Conservation (phyloP, 257 asterid species). For the Solanum medicagineum region DNA sequence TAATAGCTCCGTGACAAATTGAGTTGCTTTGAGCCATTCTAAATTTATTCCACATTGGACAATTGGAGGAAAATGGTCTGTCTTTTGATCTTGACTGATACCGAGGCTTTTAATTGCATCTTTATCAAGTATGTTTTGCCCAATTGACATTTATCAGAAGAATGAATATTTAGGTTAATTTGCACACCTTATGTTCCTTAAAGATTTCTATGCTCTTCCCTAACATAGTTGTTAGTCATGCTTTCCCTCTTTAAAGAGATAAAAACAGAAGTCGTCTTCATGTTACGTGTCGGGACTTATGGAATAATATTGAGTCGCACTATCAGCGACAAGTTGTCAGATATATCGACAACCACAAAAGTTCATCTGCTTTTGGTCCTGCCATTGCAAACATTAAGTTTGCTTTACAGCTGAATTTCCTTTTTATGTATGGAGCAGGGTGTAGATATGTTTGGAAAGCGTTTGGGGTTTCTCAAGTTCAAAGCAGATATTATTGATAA, state of each 20-base stretch:
- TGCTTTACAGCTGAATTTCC: not conserved
- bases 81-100: not conserved
- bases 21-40: not conserved
- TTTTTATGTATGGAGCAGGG: constrained; percentile 34
- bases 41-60: not conserved
- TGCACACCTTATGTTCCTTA: not conserved
- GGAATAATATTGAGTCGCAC: not conserved
- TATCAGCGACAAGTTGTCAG: not conserved
- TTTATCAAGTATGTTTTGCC: not conserved
- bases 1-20: not conserved
- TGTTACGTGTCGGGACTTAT: not conserved
- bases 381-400: not conserved
- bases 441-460: constrained; percentile 91
- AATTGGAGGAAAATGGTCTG: not conserved
- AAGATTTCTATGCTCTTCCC: not conserved
- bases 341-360: not conserved
- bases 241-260: not conserved
- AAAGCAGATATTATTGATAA: constrained; percentile 73
- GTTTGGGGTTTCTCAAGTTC: constrained; percentile 87
- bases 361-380: not conserved
- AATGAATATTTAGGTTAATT: not conserved
- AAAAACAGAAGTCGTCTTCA: not conserved
- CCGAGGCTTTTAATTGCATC: not conserved
- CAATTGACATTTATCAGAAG: not conserved
- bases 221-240: not conserved